phyloP scores from a whole-genome alignment of 2,329 filamentous ascomycete species.

The Tolypocladium endophyticum region DNA sequence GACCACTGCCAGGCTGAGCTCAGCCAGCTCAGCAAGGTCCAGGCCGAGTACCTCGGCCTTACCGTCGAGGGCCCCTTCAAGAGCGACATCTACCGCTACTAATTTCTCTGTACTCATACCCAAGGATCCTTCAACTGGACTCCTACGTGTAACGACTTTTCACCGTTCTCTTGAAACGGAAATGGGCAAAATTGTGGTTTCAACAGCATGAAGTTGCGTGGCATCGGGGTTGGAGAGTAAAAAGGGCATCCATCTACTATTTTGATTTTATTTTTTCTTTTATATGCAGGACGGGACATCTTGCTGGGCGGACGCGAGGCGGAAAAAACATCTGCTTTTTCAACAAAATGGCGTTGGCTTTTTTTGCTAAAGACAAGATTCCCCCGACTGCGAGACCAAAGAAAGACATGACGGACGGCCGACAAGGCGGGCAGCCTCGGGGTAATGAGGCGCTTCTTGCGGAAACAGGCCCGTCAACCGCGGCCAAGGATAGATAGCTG shows the following conservation, averaged over 20 bases:
- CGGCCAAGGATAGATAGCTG: constrained; percentile 19
- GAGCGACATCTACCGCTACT: constrained; percentile 61
- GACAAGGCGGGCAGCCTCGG: not conserved
- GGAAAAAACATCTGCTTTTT: constrained; percentile 28
- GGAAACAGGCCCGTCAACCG: constrained; percentile 31
- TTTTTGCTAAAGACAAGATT: constrained; percentile 25
- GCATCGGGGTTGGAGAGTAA: constrained; percentile 21
- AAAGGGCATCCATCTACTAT: constrained; percentile 14
- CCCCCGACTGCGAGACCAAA: constrained; percentile 19
- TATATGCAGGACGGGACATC: constrained; percentile 9
- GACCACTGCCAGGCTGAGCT: constrained; percentile 92
- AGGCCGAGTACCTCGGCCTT: constrained; percentile 92
- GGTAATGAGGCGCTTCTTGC: constrained; percentile 4
- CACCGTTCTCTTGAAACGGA: constrained; percentile 17
- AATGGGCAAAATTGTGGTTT: constrained; percentile 29
- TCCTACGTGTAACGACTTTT: constrained; percentile 25
- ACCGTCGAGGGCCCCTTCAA: constrained; percentile 87
- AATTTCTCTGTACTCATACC: constrained; percentile 24
- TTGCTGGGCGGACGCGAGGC: constrained; percentile 16
- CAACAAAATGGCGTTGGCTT: constrained; percentile 28
- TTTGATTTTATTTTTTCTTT: constrained; percentile 8
- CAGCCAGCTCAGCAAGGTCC: constrained; percentile 69
- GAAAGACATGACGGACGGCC: constrained; percentile 8
- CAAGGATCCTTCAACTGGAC: constrained; percentile 29
- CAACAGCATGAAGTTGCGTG: constrained; percentile 34